These are phyloP conservation scores for Clathrus columnatus DNA, from an alignment of 768 basidiomycete species.

Conservation along the genomic window DNA sequence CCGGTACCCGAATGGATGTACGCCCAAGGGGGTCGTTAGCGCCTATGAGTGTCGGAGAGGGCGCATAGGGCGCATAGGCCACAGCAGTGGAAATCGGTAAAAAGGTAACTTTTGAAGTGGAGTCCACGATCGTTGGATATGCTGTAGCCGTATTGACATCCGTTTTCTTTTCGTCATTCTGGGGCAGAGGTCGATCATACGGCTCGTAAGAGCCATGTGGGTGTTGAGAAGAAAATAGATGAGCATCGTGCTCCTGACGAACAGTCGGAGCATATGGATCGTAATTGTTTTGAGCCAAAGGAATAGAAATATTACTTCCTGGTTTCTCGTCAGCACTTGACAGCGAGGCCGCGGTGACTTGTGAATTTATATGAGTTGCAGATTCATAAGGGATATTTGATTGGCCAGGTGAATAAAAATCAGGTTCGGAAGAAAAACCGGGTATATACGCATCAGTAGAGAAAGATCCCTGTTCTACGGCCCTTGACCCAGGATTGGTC, in stretches of 20 bases:
- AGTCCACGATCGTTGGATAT: conserved; percentile 14
- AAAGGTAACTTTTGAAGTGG: neutral
- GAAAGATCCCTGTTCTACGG: neutral
- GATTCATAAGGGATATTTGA: no score
- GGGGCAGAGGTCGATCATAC: neutral
- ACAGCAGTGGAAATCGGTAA: neutral
- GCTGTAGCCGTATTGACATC: neutral
- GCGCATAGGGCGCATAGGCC: conserved; percentile 56
- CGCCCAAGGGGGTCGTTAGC: conserved; percentile 77
- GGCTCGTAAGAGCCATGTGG: neutral
- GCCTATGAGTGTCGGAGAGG: conserved; percentile 75
- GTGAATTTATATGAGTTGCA: no score
- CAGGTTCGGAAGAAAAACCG: neutral
- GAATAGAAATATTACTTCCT: no score
- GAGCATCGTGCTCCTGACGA: neutral
- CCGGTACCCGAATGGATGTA: conserved; percentile 61
- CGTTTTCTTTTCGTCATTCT: neutral
- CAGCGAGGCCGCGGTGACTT: no score
- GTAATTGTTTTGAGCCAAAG: neutral
- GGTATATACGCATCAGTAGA: neutral
- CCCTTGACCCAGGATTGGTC: neutral
- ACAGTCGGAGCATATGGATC: neutral
- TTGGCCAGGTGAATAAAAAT: neutral
- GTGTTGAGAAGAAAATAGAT: neutral
- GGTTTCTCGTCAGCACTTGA: no score